Percentiles rank a stretch among this genome's conserved stretches.
Evolutionary conservation across 768 basidiomycete species (phyloP).

Genomic region (Hysterangium stoloniferum): DNA sequence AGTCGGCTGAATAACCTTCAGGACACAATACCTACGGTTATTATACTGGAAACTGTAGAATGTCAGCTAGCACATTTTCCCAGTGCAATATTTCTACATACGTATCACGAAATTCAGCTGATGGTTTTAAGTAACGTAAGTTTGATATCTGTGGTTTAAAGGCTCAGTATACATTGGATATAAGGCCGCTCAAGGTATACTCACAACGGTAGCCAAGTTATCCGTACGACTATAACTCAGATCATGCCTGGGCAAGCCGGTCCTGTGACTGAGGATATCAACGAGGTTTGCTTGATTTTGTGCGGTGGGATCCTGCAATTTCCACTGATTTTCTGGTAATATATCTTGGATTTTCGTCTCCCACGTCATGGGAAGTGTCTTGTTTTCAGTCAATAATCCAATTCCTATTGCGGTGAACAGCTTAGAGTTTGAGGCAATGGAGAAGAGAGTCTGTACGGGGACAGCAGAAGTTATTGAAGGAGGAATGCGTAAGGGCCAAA

Average conservation of each 20-base stretch:
- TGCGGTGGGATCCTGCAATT: slow-evolving; percentile 34
- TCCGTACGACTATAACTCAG: slow-evolving; percentile 24
- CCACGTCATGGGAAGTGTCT: slow-evolving; percentile 19
- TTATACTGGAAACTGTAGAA: not conserved
- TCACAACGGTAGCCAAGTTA: slow-evolving; percentile 18
- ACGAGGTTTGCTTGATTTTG: slow-evolving; percentile 27
- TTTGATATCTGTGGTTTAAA: not conserved
- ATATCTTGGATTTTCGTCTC: slow-evolving; percentile 30
- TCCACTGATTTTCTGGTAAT: slow-evolving; percentile 33
- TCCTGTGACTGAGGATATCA: slow-evolving; percentile 34
- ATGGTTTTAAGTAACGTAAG: not conserved
- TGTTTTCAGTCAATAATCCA: slow-evolving; percentile 35
- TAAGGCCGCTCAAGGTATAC: not conserved
- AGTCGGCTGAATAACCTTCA: not conserved
- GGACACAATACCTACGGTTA: not conserved
- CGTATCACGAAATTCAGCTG: slow-evolving; percentile 4
- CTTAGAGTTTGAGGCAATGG: slow-evolving; percentile 31
- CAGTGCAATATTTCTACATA: not conserved
- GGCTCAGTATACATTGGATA: not conserved
- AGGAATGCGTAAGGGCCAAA: not conserved
- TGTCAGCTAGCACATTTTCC: not conserved
- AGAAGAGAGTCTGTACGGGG: slow-evolving; percentile 29
- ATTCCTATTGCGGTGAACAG: slow-evolving; percentile 32
- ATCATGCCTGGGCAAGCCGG: slow-evolving; percentile 34
- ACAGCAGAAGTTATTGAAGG: not conserved